phyloP scores from a whole-genome alignment of 2,329 filamentous ascomycete genomes.

The Dothiorella sarmentorum region DNA sequence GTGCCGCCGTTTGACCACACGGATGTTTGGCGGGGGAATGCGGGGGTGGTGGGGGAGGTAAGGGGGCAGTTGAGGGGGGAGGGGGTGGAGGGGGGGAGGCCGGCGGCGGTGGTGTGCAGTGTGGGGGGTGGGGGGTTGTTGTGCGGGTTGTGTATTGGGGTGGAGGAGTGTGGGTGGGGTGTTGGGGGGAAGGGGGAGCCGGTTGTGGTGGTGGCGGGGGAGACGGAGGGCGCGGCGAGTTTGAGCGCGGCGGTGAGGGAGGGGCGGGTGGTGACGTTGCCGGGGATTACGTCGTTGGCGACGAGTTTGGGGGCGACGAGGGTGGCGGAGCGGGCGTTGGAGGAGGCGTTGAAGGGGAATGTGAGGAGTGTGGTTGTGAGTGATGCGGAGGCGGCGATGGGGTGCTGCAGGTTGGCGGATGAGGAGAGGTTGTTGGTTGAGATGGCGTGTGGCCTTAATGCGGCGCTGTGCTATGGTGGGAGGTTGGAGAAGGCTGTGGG shows the following conservation, averaged over 20 bases:
- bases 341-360: constrained; percentile 27
- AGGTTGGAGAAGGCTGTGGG: constrained; percentile 76
- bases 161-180: constrained; percentile 44
- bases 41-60: constrained; percentile 56
- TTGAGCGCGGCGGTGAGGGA: constrained; percentile 60
- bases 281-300: constrained; percentile 71
- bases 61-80: constrained; percentile 40
- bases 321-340: constrained; percentile 49
- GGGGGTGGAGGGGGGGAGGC: constrained; percentile 35
- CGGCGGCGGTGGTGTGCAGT: constrained; percentile 71
- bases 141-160: constrained; percentile 69
- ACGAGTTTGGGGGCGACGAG: constrained; percentile 67
- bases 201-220: constrained; percentile 61
- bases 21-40: constrained; percentile 65
- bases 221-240: constrained; percentile 72
- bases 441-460: constrained; percentile 75
- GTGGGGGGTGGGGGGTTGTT: constrained; percentile 82
- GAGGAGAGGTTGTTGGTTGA: constrained; percentile 81
- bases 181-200: not conserved
- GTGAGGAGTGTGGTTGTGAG: constrained; percentile 62
- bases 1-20: constrained; percentile 68
- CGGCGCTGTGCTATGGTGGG: constrained; percentile 50
- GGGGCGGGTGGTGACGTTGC: constrained; percentile 57
- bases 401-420: constrained; percentile 72
- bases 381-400: constrained; percentile 77